Evolutionary conservation across 495 filamentous ascomycete species (phyloP), one percentile per base, ranked within the genome.

Genomic region (Neurospora sp.): DNA sequence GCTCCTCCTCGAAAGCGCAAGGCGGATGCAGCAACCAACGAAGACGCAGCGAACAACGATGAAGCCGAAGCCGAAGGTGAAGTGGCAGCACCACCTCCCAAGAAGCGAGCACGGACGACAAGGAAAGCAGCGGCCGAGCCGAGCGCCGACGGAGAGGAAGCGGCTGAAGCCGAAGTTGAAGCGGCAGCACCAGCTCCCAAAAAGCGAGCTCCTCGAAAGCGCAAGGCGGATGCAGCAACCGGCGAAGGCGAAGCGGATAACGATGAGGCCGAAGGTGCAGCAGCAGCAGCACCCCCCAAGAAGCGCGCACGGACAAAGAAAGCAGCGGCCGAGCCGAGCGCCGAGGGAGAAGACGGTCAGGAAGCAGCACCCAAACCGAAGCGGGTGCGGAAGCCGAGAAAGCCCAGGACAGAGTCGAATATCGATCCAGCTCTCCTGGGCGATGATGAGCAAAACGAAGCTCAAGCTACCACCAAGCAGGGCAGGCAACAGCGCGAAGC

Each of bases 401-500:
- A 73, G 68, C 35, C 38, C 16, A 44, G 11, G 22, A 70, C 20
- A 35, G 72, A 73, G 53, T 66, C 53, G 27, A 37, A 66, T 12
- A 66, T 66, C 10, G 48, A 42, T 70, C 39, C 37, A 35, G 59
- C 69, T 41, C 11, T 66, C 18, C 22, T 69, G n/a, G 35, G 68
- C 11, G 73, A 71, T 22, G 68, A 72, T 44, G 82, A 78, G 22
- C 72, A 61, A 14, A 27, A 70, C 18, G 73, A 72, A 35, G 74
- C 75, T 7, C 77, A 77, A 69, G 75, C 78, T 69, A 78, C 69
- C 61, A 77, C 72, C 20, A 69, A 59, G 69, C 66, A 69, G 53
- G 71, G 73, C 18, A 71, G 76, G 38, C 53, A 71, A 9, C 73
- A 73, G 85, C 89, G 75, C 40, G 80, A 81, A 40, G 79, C 83